A percentile compares a stretch with the other conserved stretches of the same genome.
Evolutionary conservation across 2,329 filamentous ascomycete genomes (phyloP).

Genomic region (Tolypocladium nubicola): DNA sequence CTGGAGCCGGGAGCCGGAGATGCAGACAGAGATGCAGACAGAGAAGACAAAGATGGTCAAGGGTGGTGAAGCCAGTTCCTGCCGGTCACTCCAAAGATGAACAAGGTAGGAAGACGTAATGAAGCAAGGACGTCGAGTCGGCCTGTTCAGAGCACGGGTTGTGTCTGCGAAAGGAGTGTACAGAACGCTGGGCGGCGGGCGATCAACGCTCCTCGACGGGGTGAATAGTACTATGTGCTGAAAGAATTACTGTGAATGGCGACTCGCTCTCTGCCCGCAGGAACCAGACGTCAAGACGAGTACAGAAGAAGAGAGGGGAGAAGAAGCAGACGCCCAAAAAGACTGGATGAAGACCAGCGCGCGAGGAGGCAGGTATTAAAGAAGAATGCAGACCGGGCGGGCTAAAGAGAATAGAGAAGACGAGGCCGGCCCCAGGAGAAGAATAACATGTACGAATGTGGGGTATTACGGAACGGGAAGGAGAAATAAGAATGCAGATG

Average conservation of each 20-base stretch:
- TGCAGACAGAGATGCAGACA: not conserved
- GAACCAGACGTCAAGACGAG: not conserved
- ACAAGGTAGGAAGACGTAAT: not conserved
- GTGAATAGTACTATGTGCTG: not conserved
- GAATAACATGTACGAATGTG: not conserved
- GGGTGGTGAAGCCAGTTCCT: not conserved
- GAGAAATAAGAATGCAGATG: not conserved
- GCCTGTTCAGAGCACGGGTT: not conserved
- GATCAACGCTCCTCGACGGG: not conserved
- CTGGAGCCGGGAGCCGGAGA: not conserved
- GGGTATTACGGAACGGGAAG: not conserved
- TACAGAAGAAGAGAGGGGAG: not conserved
- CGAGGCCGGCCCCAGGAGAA: too few species aligned
- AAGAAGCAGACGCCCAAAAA: not conserved
- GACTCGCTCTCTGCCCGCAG: not conserved
- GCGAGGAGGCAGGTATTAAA: not conserved
- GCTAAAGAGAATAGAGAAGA: not conserved
- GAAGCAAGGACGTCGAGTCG: not conserved
- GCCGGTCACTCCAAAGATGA: not conserved
- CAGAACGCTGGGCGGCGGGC: not conserved
- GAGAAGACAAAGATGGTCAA: not conserved
- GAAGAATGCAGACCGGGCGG: not conserved
- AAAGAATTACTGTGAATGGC: not conserved
- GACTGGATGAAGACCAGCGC: not conserved
- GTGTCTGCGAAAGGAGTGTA: not conserved